These are phyloP conservation scores for Wilcoxina mikolae DNA, from an alignment of 495 filamentous ascomycete species.

Conservation along the genomic window DNA sequence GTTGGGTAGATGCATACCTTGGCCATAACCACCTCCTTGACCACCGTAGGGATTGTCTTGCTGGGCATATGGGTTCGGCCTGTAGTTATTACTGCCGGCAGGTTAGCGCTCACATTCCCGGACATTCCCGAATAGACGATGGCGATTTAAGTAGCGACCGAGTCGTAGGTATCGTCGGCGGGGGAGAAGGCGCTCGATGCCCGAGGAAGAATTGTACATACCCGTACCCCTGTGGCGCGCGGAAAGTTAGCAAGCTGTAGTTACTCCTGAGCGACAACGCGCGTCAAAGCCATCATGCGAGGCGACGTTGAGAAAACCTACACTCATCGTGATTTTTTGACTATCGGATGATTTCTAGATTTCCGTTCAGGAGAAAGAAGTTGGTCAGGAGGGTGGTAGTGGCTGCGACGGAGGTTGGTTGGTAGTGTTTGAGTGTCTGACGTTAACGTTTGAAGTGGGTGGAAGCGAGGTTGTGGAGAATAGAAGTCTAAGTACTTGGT, in stretches of 20 bases:
- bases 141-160: not conserved
- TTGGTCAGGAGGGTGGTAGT: not conserved
- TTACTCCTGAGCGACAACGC: constrained; percentile 2
- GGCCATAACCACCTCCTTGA: constrained; percentile 26
- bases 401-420: not conserved
- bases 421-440: not conserved
- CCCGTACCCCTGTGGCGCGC: constrained; percentile 14
- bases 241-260: constrained; percentile 10
- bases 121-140: not conserved
- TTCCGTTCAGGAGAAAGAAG: not conserved
- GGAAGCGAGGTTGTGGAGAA: not conserved
- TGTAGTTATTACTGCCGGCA: constrained; percentile 27
- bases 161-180: not conserved
- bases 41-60: constrained; percentile 27
- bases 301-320: constrained; percentile 24
- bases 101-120: not conserved
- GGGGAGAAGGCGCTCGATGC: not conserved
- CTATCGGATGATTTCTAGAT: not conserved
- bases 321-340: constrained; percentile 28
- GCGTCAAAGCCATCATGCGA: not conserved
- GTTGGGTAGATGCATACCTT: constrained; percentile 8
- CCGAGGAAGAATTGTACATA: constrained; percentile 16
- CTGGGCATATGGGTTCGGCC: constrained; percentile 40
- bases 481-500: not conserved
- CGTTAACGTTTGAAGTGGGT: not conserved